Conservation (phyloP, 306 rosid genomes). For the Vigna nakashimae region DNA sequence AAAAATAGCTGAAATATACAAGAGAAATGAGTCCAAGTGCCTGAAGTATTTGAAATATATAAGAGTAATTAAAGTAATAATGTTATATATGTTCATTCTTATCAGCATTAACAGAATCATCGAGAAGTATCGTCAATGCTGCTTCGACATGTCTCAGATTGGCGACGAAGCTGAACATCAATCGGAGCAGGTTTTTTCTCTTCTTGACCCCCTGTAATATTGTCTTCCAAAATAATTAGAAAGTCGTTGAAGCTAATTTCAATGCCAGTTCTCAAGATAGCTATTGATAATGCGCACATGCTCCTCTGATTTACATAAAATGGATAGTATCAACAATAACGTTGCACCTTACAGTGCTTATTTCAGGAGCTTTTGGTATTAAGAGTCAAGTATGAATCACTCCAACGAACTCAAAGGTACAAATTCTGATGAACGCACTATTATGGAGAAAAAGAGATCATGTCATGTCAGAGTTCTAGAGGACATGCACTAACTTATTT, state of each 20-base stretch:
- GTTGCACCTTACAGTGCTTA: conserved; percentile 48
- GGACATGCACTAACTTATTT: conserved; percentile 1
- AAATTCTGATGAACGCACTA: not conserved
- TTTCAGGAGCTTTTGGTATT: conserved; percentile 59
- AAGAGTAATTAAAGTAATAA: not conserved
- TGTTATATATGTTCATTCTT: not conserved
- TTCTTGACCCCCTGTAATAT: not conserved
- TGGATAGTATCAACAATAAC: not conserved
- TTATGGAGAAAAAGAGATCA: not conserved
- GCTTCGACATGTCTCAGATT: conserved; percentile 52
- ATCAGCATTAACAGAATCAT: conserved; percentile 64
- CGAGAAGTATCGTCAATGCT: conserved; percentile 66
- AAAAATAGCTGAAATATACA: not conserved
- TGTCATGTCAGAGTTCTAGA: not conserved
- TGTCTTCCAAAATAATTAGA: not conserved
- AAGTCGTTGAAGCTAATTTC: not conserved
- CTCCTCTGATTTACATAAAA: not conserved
- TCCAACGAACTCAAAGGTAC: conserved; percentile 69
- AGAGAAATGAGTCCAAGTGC: not conserved
- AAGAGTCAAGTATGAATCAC: conserved; percentile 66
- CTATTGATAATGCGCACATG: not conserved
- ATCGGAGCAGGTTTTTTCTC: conserved; percentile 64
- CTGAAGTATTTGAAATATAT: no score
- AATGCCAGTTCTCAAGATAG: not conserved
- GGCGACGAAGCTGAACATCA: conserved; percentile 45